Evolutionary conservation across 805 yeast species (phyloP), one percentile per base, ranked within the genome.

Genomic region (Wickerhamomyces ciferrii): DNA sequence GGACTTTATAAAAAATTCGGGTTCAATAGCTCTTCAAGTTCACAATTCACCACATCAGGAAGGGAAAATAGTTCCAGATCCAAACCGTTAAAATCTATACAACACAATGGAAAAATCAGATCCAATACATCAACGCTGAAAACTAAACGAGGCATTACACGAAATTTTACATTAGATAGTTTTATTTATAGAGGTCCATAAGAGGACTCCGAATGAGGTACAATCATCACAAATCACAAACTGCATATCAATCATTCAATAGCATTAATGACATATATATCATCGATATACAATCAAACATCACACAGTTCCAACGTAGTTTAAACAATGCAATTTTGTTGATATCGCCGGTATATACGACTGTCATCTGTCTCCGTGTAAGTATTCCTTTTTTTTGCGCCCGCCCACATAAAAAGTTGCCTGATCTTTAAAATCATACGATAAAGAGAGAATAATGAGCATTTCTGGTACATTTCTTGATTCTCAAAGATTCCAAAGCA

Each of bases 151-250:
- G 46, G 49, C 17, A 29, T 48, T 4, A 34, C 43, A 5, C 40
- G 46, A 29, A 49, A 46, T 34, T 31, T 48, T 8, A 52, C 54
- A 15, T 49, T 55, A 23, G 60, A 55, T 41, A 47, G 52, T 21
- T 55, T 55, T 31, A 52, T 51, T 10, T 55, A 53, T 44, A 46
- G 53, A 43, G 51, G 50, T 23, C 5, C 35, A n/a, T 31, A 15
- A n/a, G 7, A 15, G 35, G 9, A 4, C 14, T 27, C n/a, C n/a
- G n/a, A n/a, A n/a, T n/a, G n/a, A n/a, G n/a, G n/a, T n/a, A n/a
- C n/a, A n/a, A n/a, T n/a, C n/a, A n/a, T n/a, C n/a, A n/a, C n/a
- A n/a, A n/a, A n/a, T n/a, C n/a, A n/a, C n/a, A n/a, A n/a, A n/a
- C n/a, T n/a, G n/a, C n/a, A n/a, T n/a, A n/a, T n/a, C n/a, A n/a